These are phyloP conservation scores for Solanum chacoense DNA, from an alignment of 305 asterid species.

Conservation along the genomic window DNA sequence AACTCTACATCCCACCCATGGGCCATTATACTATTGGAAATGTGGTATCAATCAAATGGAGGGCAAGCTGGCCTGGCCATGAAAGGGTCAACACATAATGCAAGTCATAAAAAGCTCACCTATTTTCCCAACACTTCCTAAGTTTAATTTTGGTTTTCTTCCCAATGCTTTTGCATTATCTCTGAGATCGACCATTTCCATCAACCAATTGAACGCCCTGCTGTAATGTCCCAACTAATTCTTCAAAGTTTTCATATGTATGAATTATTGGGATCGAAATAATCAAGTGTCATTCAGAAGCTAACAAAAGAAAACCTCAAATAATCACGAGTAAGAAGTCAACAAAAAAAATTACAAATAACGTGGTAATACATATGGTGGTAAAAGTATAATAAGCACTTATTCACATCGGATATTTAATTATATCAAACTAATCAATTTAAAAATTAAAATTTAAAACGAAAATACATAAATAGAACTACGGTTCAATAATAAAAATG, in stretches of 20 bases:
- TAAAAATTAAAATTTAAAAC: too few relatives aligned
- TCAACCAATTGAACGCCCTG: not conserved
- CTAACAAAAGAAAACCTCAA: too few relatives aligned
- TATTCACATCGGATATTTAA: not conserved
- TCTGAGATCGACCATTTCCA: not conserved
- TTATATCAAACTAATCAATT: too few relatives aligned
- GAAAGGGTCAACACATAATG: slow-evolving; percentile 3
- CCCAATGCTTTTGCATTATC: not conserved
- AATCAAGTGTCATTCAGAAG: not conserved
- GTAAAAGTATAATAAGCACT: not conserved
- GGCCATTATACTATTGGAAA: not conserved
- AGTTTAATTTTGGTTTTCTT: not conserved
- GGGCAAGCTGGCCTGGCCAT: slow-evolving; percentile 1
- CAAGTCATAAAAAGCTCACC: not conserved
- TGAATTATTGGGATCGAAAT: too few relatives aligned
- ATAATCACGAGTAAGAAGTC: not conserved
- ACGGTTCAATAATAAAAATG: not conserved
- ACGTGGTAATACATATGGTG: not conserved
- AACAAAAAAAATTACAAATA: too few relatives aligned
- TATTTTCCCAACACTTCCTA: not conserved
- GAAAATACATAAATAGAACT: not conserved
- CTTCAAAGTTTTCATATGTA: not conserved
- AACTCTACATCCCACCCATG: not conserved
- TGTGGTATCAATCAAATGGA: not conserved
- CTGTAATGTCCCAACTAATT: not conserved